These are phyloP conservation scores for Phytophthora colocasiae DNA, from an alignment of 352 stramenopile genomes.

Conservation along the genomic window DNA sequence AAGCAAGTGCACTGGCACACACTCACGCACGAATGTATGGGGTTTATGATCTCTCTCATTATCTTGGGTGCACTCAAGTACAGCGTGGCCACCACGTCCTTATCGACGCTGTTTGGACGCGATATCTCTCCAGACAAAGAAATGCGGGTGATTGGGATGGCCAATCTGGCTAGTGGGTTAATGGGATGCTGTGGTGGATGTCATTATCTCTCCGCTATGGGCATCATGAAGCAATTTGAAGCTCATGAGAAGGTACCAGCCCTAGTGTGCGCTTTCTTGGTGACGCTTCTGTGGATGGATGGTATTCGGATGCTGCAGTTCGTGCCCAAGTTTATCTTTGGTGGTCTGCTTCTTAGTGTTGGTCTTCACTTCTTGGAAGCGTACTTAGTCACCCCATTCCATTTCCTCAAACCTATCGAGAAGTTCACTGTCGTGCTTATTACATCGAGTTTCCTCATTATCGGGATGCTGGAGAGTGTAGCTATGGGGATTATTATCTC, in stretches of 20 bases:
- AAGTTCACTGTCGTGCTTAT: conserved; percentile 71
- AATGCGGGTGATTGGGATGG: conserved; percentile 82
- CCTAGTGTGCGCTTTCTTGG: conserved; percentile 63
- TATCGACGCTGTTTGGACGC: conserved; percentile 80
- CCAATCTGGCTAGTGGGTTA: conserved; percentile 70
- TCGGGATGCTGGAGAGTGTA: conserved; percentile 80
- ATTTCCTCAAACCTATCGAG: conserved; percentile 78
- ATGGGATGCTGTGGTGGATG: conserved; percentile 79
- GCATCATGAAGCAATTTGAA: conserved; percentile 87
- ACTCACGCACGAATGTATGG: conserved; percentile 63
- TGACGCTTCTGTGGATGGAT: conserved; percentile 66
- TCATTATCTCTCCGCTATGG: conserved; percentile 86
- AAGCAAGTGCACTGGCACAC: conserved; percentile 65
- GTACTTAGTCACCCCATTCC: conserved; percentile 76
- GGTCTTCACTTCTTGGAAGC: conserved; percentile 82
- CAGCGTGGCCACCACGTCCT: conserved; percentile 78
- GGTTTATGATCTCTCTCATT: conserved; percentile 71
- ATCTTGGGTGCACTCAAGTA: conserved; percentile 85
- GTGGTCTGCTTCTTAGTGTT: conserved; percentile 75
- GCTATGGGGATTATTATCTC: conserved; percentile 81
- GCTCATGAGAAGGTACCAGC: conserved; percentile 81
- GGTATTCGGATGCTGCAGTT: conserved; percentile 76
- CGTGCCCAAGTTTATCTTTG: conserved; percentile 87
- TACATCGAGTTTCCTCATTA: conserved; percentile 70
- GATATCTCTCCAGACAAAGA: conserved; percentile 84